These are phyloP conservation scores for Nakazawaea wickerhamii DNA, from an alignment of 805 yeast species.

Conservation along the genomic window DNA sequence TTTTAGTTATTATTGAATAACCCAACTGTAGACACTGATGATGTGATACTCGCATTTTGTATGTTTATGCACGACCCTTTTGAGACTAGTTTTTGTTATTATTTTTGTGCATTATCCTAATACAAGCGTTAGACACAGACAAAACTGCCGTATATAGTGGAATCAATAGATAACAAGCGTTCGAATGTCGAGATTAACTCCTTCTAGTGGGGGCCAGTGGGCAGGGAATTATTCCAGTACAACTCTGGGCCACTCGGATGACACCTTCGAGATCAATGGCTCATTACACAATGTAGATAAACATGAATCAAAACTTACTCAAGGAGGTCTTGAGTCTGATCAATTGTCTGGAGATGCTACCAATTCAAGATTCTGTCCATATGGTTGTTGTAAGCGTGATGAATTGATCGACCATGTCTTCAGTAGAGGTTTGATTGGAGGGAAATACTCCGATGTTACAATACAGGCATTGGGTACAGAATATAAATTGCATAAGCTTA, in stretches of 20 bases:
- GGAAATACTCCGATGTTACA: conserved; percentile 43
- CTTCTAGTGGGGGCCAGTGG: not conserved
- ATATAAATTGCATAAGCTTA: conserved; percentile 41
- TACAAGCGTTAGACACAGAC: no score
- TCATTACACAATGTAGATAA: not conserved
- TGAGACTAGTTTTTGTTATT: no score
- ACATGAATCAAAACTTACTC: not conserved
- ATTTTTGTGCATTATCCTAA: no score
- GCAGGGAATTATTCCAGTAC: not conserved
- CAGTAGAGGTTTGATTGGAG: conserved; percentile 36
- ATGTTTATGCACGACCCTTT: not conserved
- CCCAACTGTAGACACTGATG: no score
- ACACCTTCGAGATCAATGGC: not conserved
- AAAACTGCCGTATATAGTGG: not conserved
- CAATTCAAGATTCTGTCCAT: conserved; percentile 19
- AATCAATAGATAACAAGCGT: not conserved
- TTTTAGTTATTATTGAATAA: no score
- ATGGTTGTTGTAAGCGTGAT: conserved; percentile 23
- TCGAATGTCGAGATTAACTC: not conserved
- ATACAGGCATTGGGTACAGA: conserved; percentile 39
- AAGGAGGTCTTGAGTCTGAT: not conserved
- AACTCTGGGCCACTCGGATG: not conserved
- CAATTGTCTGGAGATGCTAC: no score
- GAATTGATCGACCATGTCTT: conserved; percentile 27
- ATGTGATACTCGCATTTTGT: not conserved